phyloP scores from a whole-genome alignment of 1,284 basidiomycete genomes.

The Pholiota adiposa region DNA sequence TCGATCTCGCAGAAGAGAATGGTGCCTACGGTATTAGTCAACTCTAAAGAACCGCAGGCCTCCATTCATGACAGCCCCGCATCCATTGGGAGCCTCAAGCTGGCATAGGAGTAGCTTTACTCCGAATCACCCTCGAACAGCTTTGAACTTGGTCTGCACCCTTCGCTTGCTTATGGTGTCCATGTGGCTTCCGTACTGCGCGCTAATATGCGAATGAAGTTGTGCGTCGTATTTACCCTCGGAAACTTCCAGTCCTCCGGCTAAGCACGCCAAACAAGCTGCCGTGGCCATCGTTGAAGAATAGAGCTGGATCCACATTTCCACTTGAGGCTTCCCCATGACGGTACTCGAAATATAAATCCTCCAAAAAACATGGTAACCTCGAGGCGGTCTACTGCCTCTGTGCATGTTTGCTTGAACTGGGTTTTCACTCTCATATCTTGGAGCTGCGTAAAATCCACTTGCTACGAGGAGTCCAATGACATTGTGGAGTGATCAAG shows the following conservation, averaged over 20 bases:
- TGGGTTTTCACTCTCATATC: neutral
- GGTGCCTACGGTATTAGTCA: conserved; percentile 32
- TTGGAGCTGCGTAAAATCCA: neutral
- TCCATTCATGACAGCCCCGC: conserved; percentile 38
- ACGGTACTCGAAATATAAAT: neutral
- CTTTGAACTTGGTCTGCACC: neutral
- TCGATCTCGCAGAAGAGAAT: conserved; percentile 17
- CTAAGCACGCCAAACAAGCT: neutral
- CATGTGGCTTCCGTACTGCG: neutral
- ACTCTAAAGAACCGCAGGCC: conserved; percentile 32
- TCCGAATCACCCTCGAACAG: neutral
- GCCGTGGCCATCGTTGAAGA: neutral
- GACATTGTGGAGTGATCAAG: conserved; percentile 4
- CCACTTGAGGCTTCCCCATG: neutral
- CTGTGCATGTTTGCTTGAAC: neutral
- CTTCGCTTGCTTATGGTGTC: neutral
- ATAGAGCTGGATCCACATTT: neutral
- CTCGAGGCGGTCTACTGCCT: conserved; percentile 19
- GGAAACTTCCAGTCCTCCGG: neutral
- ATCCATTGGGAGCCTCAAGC: conserved; percentile 30
- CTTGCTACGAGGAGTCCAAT: neutral
- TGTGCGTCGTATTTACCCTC: neutral
- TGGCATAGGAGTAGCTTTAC: conserved; percentile 15
- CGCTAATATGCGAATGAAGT: neutral
- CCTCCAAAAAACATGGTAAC: conserved; percentile 18